Conservation (phyloP, 2,329 filamentous ascomycete genomes). For the Atkinsonella hypoxylon region DNA sequence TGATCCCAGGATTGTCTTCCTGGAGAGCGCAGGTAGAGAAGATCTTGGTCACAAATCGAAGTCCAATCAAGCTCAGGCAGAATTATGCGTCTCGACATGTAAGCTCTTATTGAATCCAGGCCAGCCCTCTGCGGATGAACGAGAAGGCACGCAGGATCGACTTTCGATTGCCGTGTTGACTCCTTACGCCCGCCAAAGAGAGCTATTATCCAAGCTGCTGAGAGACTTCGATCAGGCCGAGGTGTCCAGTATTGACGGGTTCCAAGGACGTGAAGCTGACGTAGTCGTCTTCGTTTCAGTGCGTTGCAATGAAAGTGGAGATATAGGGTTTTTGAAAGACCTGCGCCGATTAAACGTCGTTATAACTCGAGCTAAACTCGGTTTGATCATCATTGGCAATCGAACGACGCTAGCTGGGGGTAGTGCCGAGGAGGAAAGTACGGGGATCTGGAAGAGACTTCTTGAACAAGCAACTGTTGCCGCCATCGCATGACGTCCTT, state of each 20-base stretch:
- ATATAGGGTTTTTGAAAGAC: constrained; percentile 28
- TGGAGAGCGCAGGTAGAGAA: not conserved
- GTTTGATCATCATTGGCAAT: constrained; percentile 21
- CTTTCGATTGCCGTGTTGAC: not conserved
- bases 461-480: not conserved
- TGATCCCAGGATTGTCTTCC: not conserved
- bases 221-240: constrained; percentile 5
- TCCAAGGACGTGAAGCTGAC: constrained; percentile 31
- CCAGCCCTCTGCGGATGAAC: not conserved
- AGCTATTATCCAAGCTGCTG: not conserved
- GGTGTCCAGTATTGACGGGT: constrained; percentile 29
- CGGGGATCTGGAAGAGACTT: not conserved
- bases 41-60: not conserved
- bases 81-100: not conserved
- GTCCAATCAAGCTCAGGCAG: not conserved
- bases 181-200: not conserved
- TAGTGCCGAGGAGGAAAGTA: constrained; percentile 4
- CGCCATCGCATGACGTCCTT: not conserved
- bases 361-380: constrained; percentile 24
- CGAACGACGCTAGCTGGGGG: constrained; percentile 16
- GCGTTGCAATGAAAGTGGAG: constrained; percentile 24
- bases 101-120: not conserved
- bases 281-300: constrained; percentile 30
- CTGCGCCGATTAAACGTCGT: constrained; percentile 28
- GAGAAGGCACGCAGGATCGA: not conserved